phyloP scores from a whole-genome alignment of 1,284 basidiomycete species.

The Naganishia liquefaciens region DNA sequence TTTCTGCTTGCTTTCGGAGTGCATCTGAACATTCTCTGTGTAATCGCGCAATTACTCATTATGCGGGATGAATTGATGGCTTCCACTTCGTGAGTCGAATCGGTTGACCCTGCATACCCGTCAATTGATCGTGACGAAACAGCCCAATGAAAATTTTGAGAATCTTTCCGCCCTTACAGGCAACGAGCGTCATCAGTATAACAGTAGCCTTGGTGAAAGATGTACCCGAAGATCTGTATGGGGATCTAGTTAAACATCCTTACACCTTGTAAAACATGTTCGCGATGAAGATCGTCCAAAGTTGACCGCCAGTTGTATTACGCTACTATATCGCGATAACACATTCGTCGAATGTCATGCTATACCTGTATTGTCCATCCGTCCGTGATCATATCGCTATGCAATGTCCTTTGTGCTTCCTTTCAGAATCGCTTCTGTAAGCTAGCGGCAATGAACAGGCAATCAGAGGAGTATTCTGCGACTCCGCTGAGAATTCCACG shows the following conservation, averaged over 20 bases:
- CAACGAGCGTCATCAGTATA: conserved; percentile 82
- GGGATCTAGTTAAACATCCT: conserved; percentile 86
- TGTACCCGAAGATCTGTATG: conserved; percentile 81
- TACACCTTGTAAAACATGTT: conserved; percentile 50
- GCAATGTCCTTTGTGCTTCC: not conserved
- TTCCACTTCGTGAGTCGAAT: conserved; percentile 67
- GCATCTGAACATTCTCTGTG: conserved; percentile 91
- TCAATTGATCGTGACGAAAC: conserved; percentile 13
- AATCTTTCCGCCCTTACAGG: conserved; percentile 89
- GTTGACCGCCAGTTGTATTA: no score
- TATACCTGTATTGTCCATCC: not conserved
- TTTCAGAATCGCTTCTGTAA: conserved; percentile 13
- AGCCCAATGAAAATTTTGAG: conserved; percentile 94
- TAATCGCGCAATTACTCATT: conserved; percentile 88
- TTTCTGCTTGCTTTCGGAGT: conserved; percentile 94
- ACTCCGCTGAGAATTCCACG: conserved; percentile 19
- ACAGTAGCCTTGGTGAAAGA: conserved; percentile 90
- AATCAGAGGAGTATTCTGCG: not conserved
- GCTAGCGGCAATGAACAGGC: not conserved
- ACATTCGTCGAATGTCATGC: no score
- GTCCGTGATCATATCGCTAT: not conserved
- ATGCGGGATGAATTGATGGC: conserved; percentile 86
- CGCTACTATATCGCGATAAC: no score
- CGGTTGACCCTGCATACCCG: not conserved
- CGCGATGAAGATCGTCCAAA: not conserved